Evolutionary conservation across 768 basidiomycete genomes (phyloP).

Genomic region (Russula ochroleuca): DNA sequence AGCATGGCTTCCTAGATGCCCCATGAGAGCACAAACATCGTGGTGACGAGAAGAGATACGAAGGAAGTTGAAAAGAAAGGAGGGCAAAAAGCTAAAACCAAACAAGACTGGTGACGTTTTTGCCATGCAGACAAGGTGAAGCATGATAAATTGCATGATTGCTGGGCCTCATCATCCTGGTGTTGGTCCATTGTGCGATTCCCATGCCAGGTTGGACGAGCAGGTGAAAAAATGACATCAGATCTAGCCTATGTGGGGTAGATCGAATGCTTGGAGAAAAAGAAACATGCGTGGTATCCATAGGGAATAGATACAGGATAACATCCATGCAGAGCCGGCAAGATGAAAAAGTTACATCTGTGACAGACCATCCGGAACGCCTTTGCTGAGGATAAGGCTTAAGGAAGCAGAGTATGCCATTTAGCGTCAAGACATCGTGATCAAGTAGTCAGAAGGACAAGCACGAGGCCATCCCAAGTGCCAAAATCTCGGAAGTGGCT

Average conservation of each 20-base stretch:
- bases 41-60: neutral
- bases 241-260: neutral
- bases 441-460: slow-evolving; percentile 11
- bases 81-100: neutral
- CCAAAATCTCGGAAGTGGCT: neutral
- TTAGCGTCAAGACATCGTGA: neutral
- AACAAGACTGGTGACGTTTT: neutral
- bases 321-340: neutral
- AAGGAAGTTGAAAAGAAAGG: neutral
- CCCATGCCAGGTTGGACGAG: no score
- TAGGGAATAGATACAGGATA: neutral
- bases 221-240: neutral
- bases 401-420: neutral
- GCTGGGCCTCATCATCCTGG: neutral
- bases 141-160: neutral
- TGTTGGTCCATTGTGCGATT: neutral
- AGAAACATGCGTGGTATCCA: neutral
- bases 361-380: neutral
- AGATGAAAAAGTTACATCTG: neutral
- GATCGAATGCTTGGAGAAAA: neutral
- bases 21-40: neutral
- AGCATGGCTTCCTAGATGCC: neutral
- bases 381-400: neutral
- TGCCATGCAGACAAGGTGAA: neutral
- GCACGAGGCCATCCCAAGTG: neutral